A percentile compares a stretch with the other conserved stretches of the same genome.
Conservation (phyloP, 2,329 filamentous ascomycete genomes). For the Penicillium occitanis region DNA sequence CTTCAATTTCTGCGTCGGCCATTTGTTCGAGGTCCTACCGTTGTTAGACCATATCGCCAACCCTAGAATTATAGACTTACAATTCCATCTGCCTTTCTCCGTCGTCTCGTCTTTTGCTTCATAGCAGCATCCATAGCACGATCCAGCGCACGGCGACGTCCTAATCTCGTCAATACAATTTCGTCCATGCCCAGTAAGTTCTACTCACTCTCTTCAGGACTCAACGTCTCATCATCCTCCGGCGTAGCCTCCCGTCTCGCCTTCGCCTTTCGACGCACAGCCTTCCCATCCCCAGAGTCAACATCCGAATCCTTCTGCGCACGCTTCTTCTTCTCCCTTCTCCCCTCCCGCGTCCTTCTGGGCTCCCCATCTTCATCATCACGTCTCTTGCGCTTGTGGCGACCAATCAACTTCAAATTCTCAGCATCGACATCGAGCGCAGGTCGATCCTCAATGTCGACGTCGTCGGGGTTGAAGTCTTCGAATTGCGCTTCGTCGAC, state of each 20-base stretch:
- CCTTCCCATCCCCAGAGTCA: slow-evolving; percentile 46
- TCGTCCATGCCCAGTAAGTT: slow-evolving; percentile 2
- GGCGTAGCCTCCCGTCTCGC: slow-evolving; percentile 54
- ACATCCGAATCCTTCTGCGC: slow-evolving; percentile 66
- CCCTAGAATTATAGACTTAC: slow-evolving; percentile 51
- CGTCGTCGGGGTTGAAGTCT: slow-evolving; percentile 61
- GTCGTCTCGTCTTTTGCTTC: slow-evolving; percentile 73
- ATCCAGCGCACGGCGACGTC: slow-evolving; percentile 77
- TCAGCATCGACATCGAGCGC: slow-evolving; percentile 61
- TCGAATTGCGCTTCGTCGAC: slow-evolving; percentile 66
- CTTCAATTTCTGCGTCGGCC: slow-evolving; percentile 84
- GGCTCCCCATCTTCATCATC: slow-evolving; percentile 64
- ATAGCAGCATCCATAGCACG: slow-evolving; percentile 83
- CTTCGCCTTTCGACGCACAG: slow-evolving; percentile 53
- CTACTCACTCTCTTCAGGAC: slow-evolving; percentile 74
- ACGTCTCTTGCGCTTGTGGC: slow-evolving; percentile 64
- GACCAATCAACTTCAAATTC: slow-evolving; percentile 60
- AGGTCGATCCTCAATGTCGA: slow-evolving; percentile 61
- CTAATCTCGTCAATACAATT: slow-evolving; percentile 35
- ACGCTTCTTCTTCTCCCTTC: slow-evolving; percentile 64
- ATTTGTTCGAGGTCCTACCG: slow-evolving; percentile 80
- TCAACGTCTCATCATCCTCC: slow-evolving; percentile 73
- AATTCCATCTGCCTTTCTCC: slow-evolving; percentile 82
- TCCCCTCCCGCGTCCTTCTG: slow-evolving; percentile 64
- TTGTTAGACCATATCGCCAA: neutral